A percentile compares a stretch with the other conserved stretches of the same genome.
These are phyloP conservation scores for Zoysia matrella DNA, from an alignment of 202 grass and related monocot genomes.

Conservation along the genomic window DNA sequence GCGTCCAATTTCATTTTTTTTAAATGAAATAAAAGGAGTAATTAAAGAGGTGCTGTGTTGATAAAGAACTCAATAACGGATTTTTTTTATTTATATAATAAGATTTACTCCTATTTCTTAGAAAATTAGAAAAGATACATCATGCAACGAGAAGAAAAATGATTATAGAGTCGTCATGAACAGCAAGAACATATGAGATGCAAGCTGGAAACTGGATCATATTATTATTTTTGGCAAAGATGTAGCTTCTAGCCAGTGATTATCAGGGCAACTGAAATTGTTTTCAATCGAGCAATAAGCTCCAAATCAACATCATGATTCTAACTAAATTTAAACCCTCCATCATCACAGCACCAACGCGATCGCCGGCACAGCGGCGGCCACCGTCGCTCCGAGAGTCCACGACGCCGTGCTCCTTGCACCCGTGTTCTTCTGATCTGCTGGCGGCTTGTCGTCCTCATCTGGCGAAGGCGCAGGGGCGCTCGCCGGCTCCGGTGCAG, in stretches of 20 bases:
- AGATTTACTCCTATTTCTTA: no score
- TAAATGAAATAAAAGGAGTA: no score
- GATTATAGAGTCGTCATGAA: background rate
- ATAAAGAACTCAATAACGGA: no score
- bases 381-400: slow-evolving; percentile 22
- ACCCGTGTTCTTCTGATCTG: slow-evolving; percentile 33
- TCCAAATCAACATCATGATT: background rate
- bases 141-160: background rate
- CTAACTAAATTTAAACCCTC: background rate
- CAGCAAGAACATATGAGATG: background rate
- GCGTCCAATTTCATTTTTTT: no score
- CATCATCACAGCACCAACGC: slow-evolving; percentile 28
- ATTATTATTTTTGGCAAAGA: slow-evolving; percentile 31
- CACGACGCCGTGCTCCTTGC: slow-evolving; percentile 21
- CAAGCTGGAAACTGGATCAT: background rate
- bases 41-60: no score
- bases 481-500: slow-evolving; percentile 15
- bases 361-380: background rate
- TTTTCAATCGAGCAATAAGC: background rate
- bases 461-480: background rate
- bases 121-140: no score
- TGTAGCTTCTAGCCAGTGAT: background rate
- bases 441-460: background rate
- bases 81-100: no score
- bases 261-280: slow-evolving; percentile 14